phyloP scores from a whole-genome alignment of 2,329 filamentous ascomycete genomes.

The Thelonectria rubi region DNA sequence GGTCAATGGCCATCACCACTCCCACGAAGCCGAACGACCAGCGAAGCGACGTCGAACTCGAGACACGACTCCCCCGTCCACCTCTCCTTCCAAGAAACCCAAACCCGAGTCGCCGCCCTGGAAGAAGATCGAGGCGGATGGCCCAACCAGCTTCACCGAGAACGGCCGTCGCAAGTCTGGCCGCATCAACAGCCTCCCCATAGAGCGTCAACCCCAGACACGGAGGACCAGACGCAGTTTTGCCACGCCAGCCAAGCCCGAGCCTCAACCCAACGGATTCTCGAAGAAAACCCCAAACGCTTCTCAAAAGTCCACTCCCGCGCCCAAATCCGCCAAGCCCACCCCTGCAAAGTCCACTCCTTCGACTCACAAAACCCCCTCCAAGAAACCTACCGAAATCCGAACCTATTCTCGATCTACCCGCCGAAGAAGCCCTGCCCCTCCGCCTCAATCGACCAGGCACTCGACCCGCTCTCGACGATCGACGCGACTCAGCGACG shows the following conservation, averaged over 20 bases:
- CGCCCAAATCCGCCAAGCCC: conserved; percentile 41
- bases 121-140: conserved; percentile 86
- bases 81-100: conserved; percentile 54
- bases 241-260: conserved; percentile 47
- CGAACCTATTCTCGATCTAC: conserved; percentile 45
- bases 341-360: conserved; percentile 34
- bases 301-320: conserved; percentile 40
- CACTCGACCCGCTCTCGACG: conserved; percentile 55
- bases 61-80: conserved; percentile 54
- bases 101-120: conserved; percentile 83
- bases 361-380: conserved; percentile 43
- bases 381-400: conserved; percentile 44
- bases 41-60: conserved; percentile 72
- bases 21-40: conserved; percentile 58
- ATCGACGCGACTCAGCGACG: conserved; percentile 52
- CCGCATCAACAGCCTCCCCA: conserved; percentile 66
- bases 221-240: conserved; percentile 58
- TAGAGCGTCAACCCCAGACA: conserved; percentile 61
- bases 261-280: conserved; percentile 39
- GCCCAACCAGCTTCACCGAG: conserved; percentile 84
- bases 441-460: conserved; percentile 50
- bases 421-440: conserved; percentile 54
- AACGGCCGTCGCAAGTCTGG: conserved; percentile 76
- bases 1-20: conserved; percentile 41
- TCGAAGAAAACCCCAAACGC: conserved; percentile 39